Evolutionary conservation across 2,329 filamentous ascomycete species (phyloP).

Genomic region (Boeremia lycopersici): DNA sequence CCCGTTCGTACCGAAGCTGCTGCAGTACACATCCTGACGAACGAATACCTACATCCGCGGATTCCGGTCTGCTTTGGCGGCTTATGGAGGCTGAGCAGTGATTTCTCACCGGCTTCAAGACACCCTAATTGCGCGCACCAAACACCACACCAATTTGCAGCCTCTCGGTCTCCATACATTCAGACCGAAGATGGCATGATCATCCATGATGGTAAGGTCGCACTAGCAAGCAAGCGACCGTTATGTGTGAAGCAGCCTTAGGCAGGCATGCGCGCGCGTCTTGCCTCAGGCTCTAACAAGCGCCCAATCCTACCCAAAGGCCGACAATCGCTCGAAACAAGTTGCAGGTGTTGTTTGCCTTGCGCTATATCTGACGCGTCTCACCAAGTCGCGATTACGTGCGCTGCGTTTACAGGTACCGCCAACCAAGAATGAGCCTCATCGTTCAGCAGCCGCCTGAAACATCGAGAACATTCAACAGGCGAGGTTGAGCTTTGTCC

Average conservation of each 20-base stretch:
- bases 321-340: slow-evolving; percentile 4
- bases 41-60: neutral
- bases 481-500: slow-evolving; percentile 3
- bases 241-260: slow-evolving; percentile 15
- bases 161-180: neutral
- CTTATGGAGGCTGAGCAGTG: slow-evolving; percentile 5
- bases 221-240: slow-evolving; percentile 12
- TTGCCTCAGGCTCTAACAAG: slow-evolving; percentile 3
- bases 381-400: neutral
- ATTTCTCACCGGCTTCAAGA: neutral
- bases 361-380: slow-evolving; percentile 15
- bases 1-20: slow-evolving; percentile 1
- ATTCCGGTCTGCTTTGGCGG: slow-evolving; percentile 2
- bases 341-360: neutral
- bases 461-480: slow-evolving; percentile 2
- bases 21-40: slow-evolving; percentile 1
- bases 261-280: neutral
- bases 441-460: neutral
- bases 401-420: neutral
- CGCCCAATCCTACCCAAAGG: slow-evolving; percentile 1
- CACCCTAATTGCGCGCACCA: neutral
- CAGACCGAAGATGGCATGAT: slow-evolving; percentile 1
- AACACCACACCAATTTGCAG: neutral
- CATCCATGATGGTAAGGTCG: slow-evolving; percentile 9
- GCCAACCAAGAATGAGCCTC: neutral